These are phyloP conservation scores for Astragalus glycyphyllos DNA, from an alignment of 306 rosid species.

Conservation along the genomic window DNA sequence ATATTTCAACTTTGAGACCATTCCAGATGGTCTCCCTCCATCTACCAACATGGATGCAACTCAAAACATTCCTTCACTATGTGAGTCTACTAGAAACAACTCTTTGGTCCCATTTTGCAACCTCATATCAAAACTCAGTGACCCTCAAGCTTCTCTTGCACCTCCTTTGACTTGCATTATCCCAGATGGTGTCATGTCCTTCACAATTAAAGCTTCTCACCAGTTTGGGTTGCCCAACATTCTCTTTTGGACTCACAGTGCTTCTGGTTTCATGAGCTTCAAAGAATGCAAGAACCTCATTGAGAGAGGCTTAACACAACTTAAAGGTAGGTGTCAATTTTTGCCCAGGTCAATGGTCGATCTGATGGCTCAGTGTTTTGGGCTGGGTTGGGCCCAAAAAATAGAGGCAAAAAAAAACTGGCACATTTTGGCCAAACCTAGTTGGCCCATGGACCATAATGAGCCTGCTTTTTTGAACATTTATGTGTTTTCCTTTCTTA, in stretches of 20 bases:
- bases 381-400: no score
- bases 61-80: slow-evolving; percentile 43
- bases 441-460: no score
- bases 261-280: slow-evolving; percentile 10
- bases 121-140: slow-evolving; percentile 46
- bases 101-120: slow-evolving; percentile 41
- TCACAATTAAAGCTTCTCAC: slow-evolving; percentile 39
- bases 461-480: no score
- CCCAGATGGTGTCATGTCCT: slow-evolving; percentile 31
- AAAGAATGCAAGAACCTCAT: slow-evolving; percentile 47
- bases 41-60: slow-evolving; percentile 43
- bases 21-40: slow-evolving; percentile 54
- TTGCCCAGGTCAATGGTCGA: no score
- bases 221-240: slow-evolving; percentile 46
- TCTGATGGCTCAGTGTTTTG: no score
- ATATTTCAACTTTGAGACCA: slow-evolving; percentile 46
- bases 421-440: no score
- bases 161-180: slow-evolving; percentile 52
- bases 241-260: slow-evolving; percentile 46
- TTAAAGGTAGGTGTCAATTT: no score
- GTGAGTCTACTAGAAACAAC: slow-evolving; percentile 43
- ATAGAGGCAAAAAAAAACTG: no score
- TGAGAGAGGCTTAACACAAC: slow-evolving; percentile 49
- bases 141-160: neutral
- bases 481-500: no score